Evolutionary conservation across 139 green algal species (phyloP).

Genomic region (Ettlia oleoabundans): DNA sequence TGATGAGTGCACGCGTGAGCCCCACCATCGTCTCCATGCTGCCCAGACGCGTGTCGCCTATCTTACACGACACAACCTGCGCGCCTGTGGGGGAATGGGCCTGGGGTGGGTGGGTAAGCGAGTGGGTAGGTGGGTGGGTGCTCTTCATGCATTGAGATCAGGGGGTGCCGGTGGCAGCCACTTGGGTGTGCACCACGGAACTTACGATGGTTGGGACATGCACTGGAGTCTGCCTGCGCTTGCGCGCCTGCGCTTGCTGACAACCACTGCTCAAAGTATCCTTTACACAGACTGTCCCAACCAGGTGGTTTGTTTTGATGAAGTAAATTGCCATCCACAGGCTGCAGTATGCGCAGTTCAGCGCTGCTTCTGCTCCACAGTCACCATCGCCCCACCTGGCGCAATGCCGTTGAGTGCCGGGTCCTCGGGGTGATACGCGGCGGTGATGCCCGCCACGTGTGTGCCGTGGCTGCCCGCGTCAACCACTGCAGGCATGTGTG

Average conservation of each 20-base stretch:
- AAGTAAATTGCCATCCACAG: neutral
- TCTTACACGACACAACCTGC: slow-evolving; percentile 95
- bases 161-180: too few relatives aligned
- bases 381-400: slow-evolving; percentile 53
- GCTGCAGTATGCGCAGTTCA: neutral
- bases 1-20: slow-evolving; percentile 74
- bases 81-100: slow-evolving; percentile 54
- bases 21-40: slow-evolving; percentile 87
- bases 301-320: too few relatives aligned
- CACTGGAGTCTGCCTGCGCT: too few relatives aligned
- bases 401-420: slow-evolving; percentile 84
- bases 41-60: slow-evolving; percentile 86
- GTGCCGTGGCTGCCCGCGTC: slow-evolving; percentile 89
- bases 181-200: too few relatives aligned
- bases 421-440: slow-evolving; percentile 83
- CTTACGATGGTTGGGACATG: too few relatives aligned
- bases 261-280: too few relatives aligned
- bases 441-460: slow-evolving; percentile 89
- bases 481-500: slow-evolving; percentile 57
- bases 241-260: too few relatives aligned
- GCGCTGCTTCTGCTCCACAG: too few relatives aligned
- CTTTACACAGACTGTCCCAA: too few relatives aligned
- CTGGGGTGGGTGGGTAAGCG: too few relatives aligned
- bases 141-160: neutral
- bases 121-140: too few relatives aligned